Conservation (phyloP, 176 grass and related monocot species). For the Phyllostachys edulis region DNA sequence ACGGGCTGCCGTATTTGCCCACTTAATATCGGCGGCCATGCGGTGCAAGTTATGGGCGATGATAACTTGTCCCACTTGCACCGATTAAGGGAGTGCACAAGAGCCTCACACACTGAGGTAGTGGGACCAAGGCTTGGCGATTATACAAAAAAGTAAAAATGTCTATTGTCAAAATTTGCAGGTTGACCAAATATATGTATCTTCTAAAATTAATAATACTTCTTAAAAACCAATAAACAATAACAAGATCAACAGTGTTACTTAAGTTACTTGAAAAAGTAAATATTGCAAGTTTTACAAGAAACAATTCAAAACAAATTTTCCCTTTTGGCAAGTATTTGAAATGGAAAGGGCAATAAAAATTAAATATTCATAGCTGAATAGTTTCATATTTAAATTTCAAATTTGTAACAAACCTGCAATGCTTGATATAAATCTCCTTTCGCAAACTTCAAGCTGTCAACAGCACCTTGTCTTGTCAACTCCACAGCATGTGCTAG, state of each 20-base stretch:
- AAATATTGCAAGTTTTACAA: neutral
- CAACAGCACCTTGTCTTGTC: conserved; percentile 93
- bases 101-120: neutral
- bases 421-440: conserved; percentile 92
- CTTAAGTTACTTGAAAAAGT: neutral
- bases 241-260: neutral
- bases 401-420: conserved; percentile 59
- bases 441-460: conserved; percentile 98
- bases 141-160: neutral
- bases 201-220: conserved; percentile 2
- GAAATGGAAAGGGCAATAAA: conserved; percentile 13
- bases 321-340: neutral
- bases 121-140: neutral
- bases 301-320: neutral
- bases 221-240: neutral
- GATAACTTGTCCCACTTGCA: too few species aligned
- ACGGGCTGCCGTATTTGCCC: too few species aligned
- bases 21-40: too few species aligned
- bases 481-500: conserved; percentile 93
- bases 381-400: conserved; percentile 11
- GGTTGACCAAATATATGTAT: neutral
- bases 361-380: neutral
- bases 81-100: too few species aligned
- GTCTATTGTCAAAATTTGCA: neutral
- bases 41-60: too few species aligned